Conservation (phyloP, 805 yeast species). For the Candida stauntonica region DNA sequence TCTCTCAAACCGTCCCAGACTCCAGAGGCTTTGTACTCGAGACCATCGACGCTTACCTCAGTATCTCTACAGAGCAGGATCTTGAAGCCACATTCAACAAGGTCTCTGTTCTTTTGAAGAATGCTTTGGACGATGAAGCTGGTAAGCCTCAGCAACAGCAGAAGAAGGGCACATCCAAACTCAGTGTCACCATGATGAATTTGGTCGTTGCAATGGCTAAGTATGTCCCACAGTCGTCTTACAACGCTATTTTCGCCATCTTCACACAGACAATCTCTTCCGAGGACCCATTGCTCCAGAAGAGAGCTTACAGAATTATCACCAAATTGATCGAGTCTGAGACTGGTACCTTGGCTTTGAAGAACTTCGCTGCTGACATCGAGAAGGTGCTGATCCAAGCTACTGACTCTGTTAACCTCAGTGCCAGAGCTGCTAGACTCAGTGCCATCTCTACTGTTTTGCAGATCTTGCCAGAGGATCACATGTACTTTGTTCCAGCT, state of each 20-base stretch:
- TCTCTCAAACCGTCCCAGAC: conserved; percentile 82
- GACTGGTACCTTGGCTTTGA: conserved; percentile 52
- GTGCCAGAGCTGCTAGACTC: conserved; percentile 80
- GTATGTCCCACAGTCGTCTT: conserved; percentile 67
- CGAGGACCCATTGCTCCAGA: conserved; percentile 69
- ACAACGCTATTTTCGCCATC: conserved; percentile 72
- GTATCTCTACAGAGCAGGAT: conserved; percentile 63
- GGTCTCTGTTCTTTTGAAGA: conserved; percentile 73
- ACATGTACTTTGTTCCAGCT: conserved; percentile 74
- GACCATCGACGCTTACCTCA: conserved; percentile 76
- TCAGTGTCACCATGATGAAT: conserved; percentile 87
- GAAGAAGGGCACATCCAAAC: conserved; percentile 39
- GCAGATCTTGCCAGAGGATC: conserved; percentile 55
- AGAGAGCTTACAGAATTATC: conserved; percentile 81
- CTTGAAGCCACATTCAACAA: conserved; percentile 75
- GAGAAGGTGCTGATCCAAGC: conserved; percentile 55
- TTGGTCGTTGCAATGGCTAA: conserved; percentile 82
- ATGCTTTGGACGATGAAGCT: conserved; percentile 61
- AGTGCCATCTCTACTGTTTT: conserved; percentile 59
- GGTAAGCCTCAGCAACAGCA: conserved; percentile 26
- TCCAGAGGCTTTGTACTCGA: conserved; percentile 82
- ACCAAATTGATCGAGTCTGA: conserved; percentile 67
- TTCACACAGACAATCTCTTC: conserved; percentile 62
- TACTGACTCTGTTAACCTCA: conserved; percentile 53
- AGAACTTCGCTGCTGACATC: conserved; percentile 50